Evolutionary conservation across 352 stramenopile genomes (phyloP), one percentile per base, ranked within the genome.

Genomic region (Thraustochytrium sp.): DNA sequence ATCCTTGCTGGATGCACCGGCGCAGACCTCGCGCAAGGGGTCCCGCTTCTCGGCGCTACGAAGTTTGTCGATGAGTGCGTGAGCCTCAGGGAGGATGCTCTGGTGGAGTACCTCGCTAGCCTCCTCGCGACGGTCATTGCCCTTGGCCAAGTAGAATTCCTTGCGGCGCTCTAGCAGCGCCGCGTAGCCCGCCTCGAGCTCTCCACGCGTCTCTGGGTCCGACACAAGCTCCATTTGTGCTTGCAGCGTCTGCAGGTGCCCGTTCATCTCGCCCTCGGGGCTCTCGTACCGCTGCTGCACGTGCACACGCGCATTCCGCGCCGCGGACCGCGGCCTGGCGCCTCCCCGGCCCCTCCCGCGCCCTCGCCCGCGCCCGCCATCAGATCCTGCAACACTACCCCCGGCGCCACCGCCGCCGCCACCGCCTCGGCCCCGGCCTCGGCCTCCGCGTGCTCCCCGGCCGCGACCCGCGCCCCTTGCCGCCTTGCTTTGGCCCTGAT

Each of bases 251-350:
- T 75, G 62, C 62, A 75, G 4, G 11, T 75, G 62, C 44, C 37
- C 62, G 40, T 75, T 75, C 62, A 75, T 54, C 44, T 75, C 62
- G 26, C 62, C 62, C 29, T 75, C 62, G 0, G 62, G 37, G 21
- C 37, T 54, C 31, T 38, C 26, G 40, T 75, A 75, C 26, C 11
- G n/a, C 26, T 42, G 55, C 11, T 38, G 26, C n/a, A n/a, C 23
- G 55, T 26, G 8, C 31, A 21, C 31, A 18, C 55, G 34, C 31
- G 55, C 5, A 5, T 42, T n/a, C 18, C 26, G 55, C 55, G n/a
- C 1, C 29, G 16, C 18, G 29, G n/a, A 11, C 55, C 55, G 26
- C 26, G 3, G 26, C 29, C 55, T 23, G 18, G 29, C 23, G 9
- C 29, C 21, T 2, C 55, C 55, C 4, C 55, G 23, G 55, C 9